phyloP scores from a whole-genome alignment of 371 early-diverging fungal species.

The Rozella allomycis region DNA sequence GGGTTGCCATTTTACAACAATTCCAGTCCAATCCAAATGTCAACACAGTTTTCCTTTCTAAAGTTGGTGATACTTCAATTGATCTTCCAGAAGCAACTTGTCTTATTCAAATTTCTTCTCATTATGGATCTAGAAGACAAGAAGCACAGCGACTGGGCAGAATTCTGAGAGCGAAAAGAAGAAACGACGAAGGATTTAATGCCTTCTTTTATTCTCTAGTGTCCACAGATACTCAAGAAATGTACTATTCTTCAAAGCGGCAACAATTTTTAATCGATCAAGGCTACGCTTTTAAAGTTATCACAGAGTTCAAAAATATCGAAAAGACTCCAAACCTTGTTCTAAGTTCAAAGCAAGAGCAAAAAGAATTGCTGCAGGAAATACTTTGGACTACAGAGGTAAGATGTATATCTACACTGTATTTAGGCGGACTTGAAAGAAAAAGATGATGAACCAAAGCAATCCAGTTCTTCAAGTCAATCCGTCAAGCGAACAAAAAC shows the following conservation, averaged over 20 bases:
- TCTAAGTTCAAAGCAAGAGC: constrained; percentile 50
- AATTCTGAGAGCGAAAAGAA: constrained; percentile 90
- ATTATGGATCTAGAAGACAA: constrained; percentile 97
- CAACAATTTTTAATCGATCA: constrained; percentile 99
- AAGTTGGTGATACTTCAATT: constrained; percentile 98
- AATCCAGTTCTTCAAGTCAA: too few relatives aligned
- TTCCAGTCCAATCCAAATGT: constrained; percentile 83
- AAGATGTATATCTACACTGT: constrained; percentile 14
- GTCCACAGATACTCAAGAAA: constrained; percentile 95
- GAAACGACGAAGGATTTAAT: constrained; percentile 87
- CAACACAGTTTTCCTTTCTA: constrained; percentile 94
- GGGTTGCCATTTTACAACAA: constrained; percentile 82
- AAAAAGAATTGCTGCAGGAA: constrained; percentile 66
- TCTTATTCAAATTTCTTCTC: constrained; percentile 94
- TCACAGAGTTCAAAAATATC: constrained; percentile 51
- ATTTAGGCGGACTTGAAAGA: constrained; percentile 14
- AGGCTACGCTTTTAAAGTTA: constrained; percentile 96
- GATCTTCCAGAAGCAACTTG: constrained; percentile 99
- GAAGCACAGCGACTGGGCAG: constrained; percentile 95
- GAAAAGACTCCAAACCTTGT: constrained; percentile 42
- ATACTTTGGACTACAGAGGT: constrained; percentile 61
- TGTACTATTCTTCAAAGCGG: constrained; percentile 93
- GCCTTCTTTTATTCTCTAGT: constrained; percentile 97
- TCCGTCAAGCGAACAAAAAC: constrained; percentile 17
- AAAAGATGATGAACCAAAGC: constrained; percentile 7